A percentile compares a stretch with the other conserved stretches of the same genome.
Evolutionary conservation across 2,329 filamentous ascomycete genomes (phyloP).

Genomic region (Fusarium falciforme): DNA sequence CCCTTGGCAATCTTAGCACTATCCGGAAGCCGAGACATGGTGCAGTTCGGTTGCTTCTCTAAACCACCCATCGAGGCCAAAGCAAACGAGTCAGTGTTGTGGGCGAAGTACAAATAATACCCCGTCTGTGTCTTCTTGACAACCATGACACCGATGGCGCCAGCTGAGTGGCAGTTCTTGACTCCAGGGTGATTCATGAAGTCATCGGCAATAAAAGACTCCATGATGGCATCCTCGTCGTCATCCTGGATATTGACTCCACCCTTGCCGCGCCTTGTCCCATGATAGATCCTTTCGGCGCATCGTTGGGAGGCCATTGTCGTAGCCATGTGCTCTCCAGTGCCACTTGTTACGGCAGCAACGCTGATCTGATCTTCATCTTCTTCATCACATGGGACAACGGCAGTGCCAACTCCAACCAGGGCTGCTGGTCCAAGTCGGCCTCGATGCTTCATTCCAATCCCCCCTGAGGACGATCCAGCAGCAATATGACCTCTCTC

Average conservation of each 20-base stretch:
- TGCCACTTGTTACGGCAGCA: constrained; percentile 90
- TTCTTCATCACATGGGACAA: constrained; percentile 79
- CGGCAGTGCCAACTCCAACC: constrained; percentile 89
- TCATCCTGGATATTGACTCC: constrained; percentile 74
- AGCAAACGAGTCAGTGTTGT: constrained; percentile 93
- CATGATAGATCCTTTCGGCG: constrained; percentile 84
- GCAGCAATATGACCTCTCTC: constrained; percentile 88
- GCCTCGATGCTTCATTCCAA: constrained; percentile 97
- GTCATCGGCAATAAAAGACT: constrained; percentile 83
- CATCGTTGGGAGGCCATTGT: constrained; percentile 90
- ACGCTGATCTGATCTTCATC: constrained; percentile 78
- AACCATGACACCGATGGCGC: constrained; percentile 89
- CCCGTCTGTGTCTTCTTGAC: constrained; percentile 86
- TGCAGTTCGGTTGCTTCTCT: constrained; percentile 79
- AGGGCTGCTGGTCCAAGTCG: constrained; percentile 92
- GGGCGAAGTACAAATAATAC: constrained; percentile 89
- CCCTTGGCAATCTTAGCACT: constrained; percentile 66
- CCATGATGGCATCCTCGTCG: constrained; percentile 81
- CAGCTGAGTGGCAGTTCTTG: constrained; percentile 79
- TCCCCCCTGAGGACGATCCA: constrained; percentile 95
- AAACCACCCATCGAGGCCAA: constrained; percentile 88
- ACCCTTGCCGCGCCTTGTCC: constrained; percentile 67
- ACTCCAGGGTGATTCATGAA: constrained; percentile 95
- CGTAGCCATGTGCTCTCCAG: constrained; percentile 97
- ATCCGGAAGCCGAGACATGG: constrained; percentile 82